phyloP scores from a whole-genome alignment of 768 basidiomycete genomes.

The Serendipita sp. region DNA sequence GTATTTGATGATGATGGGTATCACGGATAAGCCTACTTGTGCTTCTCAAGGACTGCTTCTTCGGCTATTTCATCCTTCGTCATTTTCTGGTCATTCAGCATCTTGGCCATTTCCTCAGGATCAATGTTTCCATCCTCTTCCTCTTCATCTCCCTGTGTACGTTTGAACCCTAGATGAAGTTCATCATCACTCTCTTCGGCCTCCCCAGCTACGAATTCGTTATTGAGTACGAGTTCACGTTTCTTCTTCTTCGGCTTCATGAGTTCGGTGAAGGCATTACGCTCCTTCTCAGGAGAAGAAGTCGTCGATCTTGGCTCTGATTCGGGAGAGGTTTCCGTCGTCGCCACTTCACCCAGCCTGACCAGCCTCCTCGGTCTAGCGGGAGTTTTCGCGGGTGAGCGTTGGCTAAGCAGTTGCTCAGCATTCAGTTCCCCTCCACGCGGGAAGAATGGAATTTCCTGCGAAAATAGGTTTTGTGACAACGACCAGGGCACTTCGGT shows the following conservation, averaged over 20 bases:
- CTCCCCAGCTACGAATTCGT: not conserved
- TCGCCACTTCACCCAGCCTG: not conserved
- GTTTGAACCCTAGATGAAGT: not conserved
- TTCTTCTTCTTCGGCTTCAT: slow-evolving; percentile 4
- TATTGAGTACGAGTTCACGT: not conserved
- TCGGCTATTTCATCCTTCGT: not conserved
- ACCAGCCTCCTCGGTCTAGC: not conserved
- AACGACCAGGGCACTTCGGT: not conserved
- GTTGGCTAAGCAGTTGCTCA: slow-evolving; percentile 2
- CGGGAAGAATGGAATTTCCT: not conserved
- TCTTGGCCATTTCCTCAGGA: not conserved
- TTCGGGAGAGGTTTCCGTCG: not conserved
- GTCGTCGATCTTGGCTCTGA: not conserved
- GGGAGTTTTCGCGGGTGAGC: not conserved
- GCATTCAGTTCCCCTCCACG: not conserved
- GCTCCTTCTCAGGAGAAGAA: not conserved
- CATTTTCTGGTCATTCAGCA: not conserved
- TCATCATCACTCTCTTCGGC: slow-evolving; percentile 5
- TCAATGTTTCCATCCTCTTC: not conserved
- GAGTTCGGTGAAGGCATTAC: not conserved
- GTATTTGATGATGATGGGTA: not conserved
- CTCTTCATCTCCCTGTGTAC: not conserved
- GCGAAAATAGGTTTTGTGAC: slow-evolving; percentile 2
- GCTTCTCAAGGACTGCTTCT: not conserved
- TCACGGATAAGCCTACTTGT: not conserved